Evolutionary conservation across 169 alveolate genomes (phyloP).

Genomic region (Eimeria sp.): DNA sequence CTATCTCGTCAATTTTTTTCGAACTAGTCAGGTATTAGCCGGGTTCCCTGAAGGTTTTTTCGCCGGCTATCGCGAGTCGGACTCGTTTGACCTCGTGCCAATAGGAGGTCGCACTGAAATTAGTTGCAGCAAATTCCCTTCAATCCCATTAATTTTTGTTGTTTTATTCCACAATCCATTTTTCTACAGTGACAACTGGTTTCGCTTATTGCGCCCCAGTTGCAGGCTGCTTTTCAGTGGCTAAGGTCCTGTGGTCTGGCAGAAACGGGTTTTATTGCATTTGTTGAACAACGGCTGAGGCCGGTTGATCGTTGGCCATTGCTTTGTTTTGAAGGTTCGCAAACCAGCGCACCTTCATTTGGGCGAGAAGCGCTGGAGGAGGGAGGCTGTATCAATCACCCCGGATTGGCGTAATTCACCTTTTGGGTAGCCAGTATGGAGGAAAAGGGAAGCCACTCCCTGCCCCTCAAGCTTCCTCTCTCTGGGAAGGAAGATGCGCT

Average conservation of each 20-base stretch:
- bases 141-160: neutral
- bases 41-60: neutral
- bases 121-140: neutral
- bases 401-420: neutral
- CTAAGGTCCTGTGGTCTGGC: neutral
- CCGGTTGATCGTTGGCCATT: neutral
- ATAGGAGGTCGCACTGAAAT: slow-evolving; percentile 11
- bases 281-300: neutral
- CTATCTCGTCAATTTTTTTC: slow-evolving; percentile 9
- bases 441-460: neutral
- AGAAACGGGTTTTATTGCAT: neutral
- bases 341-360: neutral
- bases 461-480: slow-evolving; percentile 13
- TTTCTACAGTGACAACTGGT: neutral
- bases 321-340: neutral
- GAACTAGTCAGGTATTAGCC: neutral
- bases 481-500: slow-evolving; percentile 6
- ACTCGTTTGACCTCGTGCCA: neutral
- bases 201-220: neutral
- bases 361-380: neutral
- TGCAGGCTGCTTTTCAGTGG: slow-evolving; percentile 22
- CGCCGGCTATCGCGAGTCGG: slow-evolving; percentile 26
- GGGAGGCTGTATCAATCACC: neutral
- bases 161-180: neutral
- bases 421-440: neutral